phyloP scores from a whole-genome alignment of 208 protist genomes.

The Trypanosoma avium region DNA sequence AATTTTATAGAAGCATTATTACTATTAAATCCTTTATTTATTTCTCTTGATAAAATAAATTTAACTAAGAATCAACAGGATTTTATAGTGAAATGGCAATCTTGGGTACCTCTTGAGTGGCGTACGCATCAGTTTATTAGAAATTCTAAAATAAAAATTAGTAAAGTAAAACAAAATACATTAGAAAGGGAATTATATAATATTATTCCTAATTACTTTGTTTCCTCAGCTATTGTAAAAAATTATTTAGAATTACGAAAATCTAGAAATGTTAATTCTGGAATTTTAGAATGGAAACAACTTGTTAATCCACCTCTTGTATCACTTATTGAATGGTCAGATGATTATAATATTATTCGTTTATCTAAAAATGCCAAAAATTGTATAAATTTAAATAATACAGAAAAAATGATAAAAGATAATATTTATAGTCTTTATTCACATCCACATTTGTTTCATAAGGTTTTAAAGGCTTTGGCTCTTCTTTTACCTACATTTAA shows the following conservation, averaged over 20 bases:
- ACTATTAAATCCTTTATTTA: constrained; percentile 6
- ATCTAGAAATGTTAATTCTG: background rate
- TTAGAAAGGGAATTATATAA: constrained; percentile 5
- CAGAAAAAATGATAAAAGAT: background rate
- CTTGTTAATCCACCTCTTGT: constrained; percentile 7
- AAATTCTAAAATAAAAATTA: background rate
- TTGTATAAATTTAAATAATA: too few relatives aligned
- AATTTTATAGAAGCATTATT: constrained; percentile 13
- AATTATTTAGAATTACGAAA: constrained; percentile 1
- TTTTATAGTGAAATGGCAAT: constrained; percentile 20
- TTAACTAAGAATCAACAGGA: background rate
- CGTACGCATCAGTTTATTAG: background rate
- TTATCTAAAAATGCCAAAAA: constrained; percentile 9
- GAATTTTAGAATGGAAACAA: constrained; percentile 16
- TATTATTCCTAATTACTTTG: constrained; percentile 27
- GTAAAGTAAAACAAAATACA: background rate
- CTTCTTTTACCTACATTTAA: constrained; percentile 24
- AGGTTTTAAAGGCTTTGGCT: constrained; percentile 18
- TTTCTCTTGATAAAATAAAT: constrained; percentile 2
- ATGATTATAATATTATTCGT: constrained; percentile 14
- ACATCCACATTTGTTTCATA: constrained; percentile 14
- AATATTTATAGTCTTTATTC: constrained; percentile 10
- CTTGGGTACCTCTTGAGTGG: constrained; percentile 18
- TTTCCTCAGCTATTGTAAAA: constrained; percentile 10
- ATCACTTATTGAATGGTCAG: constrained; percentile 22